Base-by-base conservation (phyloP, 352 stramenopile genomes). In the Pythium guiyangense region DNA sequence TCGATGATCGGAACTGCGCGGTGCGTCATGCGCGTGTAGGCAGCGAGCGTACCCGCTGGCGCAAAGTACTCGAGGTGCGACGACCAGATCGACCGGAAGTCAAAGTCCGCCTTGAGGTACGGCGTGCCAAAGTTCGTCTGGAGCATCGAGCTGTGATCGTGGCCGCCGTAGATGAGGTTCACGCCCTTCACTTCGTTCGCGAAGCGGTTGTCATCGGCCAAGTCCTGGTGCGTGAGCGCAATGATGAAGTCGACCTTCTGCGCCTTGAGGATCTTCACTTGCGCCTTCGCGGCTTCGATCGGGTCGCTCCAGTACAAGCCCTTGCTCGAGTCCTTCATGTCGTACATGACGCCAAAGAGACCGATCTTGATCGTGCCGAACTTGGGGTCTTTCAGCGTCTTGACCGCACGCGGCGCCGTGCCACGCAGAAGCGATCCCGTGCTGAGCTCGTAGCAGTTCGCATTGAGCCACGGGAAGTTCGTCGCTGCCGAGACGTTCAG, bases 321-420 rank as follows among this genome's bases (percentile, higher is more conserved):
- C 60, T 83, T 86, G 59, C 63, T 84, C 22, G 70, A 54, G 52
- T 79, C 65, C 49, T 89, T 64, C 74, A 92, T 86, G 67, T 90
- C 67, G 68, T 92, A 92, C 77, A 92, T 87, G 62, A 92, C 68
- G 34, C 82, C 82, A 44, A 90, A 90, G 35, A 89, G 27, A 1
- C 82, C 82, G 48, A 92, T 70, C 14, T 66, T 74, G 54, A 92
- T 67, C 17, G 64, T 58, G 34, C 78, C 78, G 27, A 77, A 72
- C 17, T 44, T 61, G 1, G 52, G 25, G 59, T 77, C 43, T 1
- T 47, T 71, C 50, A 91, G 63, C 27, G 58, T 70, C 61, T 78
- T 83, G 59, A 90, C 62, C 8, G 72, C 75, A 52, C 76, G 58
- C 0, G 71, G 57, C 5, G 77, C 70, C 1, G 79, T 92, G 45